A percentile compares a stretch with the other conserved stretches of the same genome.
Evolutionary conservation across 2,329 filamentous ascomycete genomes (phyloP).

Genomic region (Fusarium acutatum): DNA sequence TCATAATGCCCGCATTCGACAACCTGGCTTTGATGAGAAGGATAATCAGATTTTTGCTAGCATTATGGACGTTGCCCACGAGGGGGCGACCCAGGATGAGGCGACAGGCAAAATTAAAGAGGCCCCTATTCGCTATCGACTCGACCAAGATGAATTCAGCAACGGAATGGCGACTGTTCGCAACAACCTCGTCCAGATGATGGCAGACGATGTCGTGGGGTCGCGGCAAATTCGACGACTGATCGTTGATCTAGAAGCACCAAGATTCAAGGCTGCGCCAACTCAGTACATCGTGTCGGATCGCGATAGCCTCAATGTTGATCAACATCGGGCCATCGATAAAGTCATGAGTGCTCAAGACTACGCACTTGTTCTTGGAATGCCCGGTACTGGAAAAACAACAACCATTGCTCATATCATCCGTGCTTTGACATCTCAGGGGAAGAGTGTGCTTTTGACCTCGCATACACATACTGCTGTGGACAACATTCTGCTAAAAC

Average conservation of each 20-base stretch:
- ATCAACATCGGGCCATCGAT: slow-evolving; percentile 85
- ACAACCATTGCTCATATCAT: slow-evolving; percentile 99
- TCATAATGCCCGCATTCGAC: slow-evolving; percentile 82
- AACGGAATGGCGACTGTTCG: slow-evolving; percentile 96
- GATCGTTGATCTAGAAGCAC: slow-evolving; percentile 79
- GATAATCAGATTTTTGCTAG: slow-evolving; percentile 88
- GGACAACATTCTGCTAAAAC: slow-evolving; percentile 96
- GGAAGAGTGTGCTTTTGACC: slow-evolving; percentile 91
- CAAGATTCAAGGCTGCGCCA: slow-evolving; percentile 74
- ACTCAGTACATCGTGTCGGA: slow-evolving; percentile 71
- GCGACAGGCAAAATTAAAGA: slow-evolving; percentile 61
- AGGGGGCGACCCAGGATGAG: slow-evolving; percentile 61
- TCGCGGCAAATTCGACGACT: slow-evolving; percentile 78
- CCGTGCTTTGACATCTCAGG: slow-evolving; percentile 83
- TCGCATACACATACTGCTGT: slow-evolving; percentile 98
- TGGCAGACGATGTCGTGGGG: slow-evolving; percentile 79
- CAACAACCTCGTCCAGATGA: slow-evolving; percentile 92
- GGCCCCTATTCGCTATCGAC: slow-evolving; percentile 74
- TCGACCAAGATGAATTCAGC: slow-evolving; percentile 98
- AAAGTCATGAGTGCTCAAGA: slow-evolving; percentile 97
- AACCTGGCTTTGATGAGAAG: slow-evolving; percentile 77
- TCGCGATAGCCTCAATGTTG: slow-evolving; percentile 78
- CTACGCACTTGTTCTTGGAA: slow-evolving; percentile 96
- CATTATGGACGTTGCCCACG: slow-evolving; percentile 82
- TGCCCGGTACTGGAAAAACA: slow-evolving; percentile 98